Conservation (phyloP, 768 basidiomycete species). For the Exidia glandulosa region DNA sequence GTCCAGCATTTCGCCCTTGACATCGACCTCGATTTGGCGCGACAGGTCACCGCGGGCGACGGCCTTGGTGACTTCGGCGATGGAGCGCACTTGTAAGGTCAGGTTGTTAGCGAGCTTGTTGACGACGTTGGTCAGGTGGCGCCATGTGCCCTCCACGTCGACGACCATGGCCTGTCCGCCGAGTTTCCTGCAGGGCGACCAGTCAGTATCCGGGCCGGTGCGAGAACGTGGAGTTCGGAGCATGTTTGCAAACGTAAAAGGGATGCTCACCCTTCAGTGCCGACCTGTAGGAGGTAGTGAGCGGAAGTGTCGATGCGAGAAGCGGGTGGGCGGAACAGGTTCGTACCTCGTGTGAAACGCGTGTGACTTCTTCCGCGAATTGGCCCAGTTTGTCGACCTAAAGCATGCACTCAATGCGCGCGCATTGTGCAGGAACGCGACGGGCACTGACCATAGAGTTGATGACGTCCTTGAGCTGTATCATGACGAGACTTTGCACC, state of each 20-base stretch:
- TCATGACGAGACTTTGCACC: conserved; percentile 70
- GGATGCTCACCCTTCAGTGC: conserved; percentile 51
- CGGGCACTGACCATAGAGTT: conserved; percentile 45
- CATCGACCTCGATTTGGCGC: conserved; percentile 86
- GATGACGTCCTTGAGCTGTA: conserved; percentile 69
- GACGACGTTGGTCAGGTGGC: conserved; percentile 68
- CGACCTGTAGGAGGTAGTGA: conserved; percentile 31
- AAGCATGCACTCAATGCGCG: background rate
- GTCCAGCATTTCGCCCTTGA: conserved; percentile 83
- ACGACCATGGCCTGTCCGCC: conserved; percentile 83
- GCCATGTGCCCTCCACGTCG: conserved; percentile 88
- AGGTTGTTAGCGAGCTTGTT: conserved; percentile 73
- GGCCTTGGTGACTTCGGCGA: conserved; percentile 77
- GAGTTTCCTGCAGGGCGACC: conserved; percentile 40
- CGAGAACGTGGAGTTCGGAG: too few species aligned
- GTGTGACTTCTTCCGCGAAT: conserved; percentile 86
- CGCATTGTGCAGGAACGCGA: background rate
- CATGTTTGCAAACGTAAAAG: background rate
- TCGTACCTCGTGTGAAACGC: conserved; percentile 54
- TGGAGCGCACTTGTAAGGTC: conserved; percentile 74
- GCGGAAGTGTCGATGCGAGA: background rate
- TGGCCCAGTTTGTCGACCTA: conserved; percentile 65
- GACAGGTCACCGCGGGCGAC: conserved; percentile 87
- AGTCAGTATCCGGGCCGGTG: too few species aligned
- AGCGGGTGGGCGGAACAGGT: background rate